A percentile compares a stretch with the other conserved stretches of the same genome.
Evolutionary conservation across 2,329 filamentous ascomycete species (phyloP).

Genomic region (Mycosphaerella arachidis): DNA sequence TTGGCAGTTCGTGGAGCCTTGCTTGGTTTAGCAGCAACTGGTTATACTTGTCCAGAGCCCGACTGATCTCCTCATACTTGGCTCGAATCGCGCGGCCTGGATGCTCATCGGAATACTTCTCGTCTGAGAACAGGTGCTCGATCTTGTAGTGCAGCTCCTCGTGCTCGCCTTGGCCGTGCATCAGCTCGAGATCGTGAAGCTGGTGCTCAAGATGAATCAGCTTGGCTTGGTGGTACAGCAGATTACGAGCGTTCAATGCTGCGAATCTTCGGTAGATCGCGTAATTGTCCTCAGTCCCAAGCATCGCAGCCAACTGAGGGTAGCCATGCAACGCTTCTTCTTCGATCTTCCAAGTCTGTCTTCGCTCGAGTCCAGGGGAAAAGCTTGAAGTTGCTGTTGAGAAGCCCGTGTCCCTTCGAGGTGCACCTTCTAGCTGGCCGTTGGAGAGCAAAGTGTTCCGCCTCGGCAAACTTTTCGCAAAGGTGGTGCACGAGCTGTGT

Average conservation of each 20-base stretch:
- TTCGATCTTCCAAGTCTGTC: constrained; percentile 10
- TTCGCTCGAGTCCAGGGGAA: constrained; percentile 8
- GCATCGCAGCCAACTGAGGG: constrained; percentile 18
- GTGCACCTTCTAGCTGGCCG: background rate
- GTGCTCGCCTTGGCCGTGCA: constrained; percentile 7
- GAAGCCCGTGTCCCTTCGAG: background rate
- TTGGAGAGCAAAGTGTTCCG: constrained; percentile 10
- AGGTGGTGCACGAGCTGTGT: constrained; percentile 1
- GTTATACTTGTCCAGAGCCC: constrained; percentile 16
- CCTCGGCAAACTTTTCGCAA: constrained; percentile 9
- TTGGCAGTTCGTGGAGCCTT: constrained; percentile 12
- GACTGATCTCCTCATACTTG: constrained; percentile 13
- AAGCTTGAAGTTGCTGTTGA: background rate
- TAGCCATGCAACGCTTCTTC: constrained; percentile 20
- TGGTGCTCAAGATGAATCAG: constrained; percentile 23
- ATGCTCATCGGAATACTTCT: constrained; percentile 4
- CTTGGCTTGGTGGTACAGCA: constrained; percentile 28
- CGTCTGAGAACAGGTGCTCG: constrained; percentile 13
- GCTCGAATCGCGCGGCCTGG: constrained; percentile 8
- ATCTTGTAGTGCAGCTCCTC: constrained; percentile 18
- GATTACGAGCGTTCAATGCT: constrained; percentile 22
- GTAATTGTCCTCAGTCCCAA: constrained; percentile 17
- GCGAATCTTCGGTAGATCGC: constrained; percentile 25
- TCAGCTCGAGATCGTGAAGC: constrained; percentile 19
- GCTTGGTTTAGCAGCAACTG: constrained; percentile 16